Evolutionary conservation across 306 rosid genomes (phyloP).

Genomic region (Argentina anserina): DNA sequence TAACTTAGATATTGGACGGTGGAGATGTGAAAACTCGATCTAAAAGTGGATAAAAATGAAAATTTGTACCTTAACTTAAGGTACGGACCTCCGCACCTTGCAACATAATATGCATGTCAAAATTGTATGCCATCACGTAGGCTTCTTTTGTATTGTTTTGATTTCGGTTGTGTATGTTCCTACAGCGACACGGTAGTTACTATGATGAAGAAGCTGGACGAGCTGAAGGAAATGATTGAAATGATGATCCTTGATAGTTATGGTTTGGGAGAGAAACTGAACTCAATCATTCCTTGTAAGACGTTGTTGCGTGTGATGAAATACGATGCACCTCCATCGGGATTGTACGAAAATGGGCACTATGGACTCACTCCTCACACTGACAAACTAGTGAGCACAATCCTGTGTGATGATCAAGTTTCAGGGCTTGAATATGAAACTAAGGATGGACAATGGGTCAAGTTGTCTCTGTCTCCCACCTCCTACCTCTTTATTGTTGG

Average conservation of each 20-base stretch:
- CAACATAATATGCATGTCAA: not conserved
- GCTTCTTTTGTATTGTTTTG: not conserved
- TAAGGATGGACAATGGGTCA: slow-evolving; percentile 23
- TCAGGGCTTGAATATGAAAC: slow-evolving; percentile 19
- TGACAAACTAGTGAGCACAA: slow-evolving; percentile 15
- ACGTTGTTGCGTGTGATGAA: slow-evolving; percentile 12
- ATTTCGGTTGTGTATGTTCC: not conserved
- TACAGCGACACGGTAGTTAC: not conserved
- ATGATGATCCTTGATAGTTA: slow-evolving; percentile 6
- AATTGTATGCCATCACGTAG: not conserved
- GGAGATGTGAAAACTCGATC: too few species aligned
- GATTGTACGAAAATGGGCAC: not conserved
- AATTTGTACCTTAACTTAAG: too few species aligned
- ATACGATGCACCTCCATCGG: slow-evolving; percentile 11
- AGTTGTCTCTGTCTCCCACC: slow-evolving; percentile 7
- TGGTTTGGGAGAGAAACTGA: not conserved
- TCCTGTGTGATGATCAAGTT: slow-evolving; percentile 19
- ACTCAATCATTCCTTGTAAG: not conserved
- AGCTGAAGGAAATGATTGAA: not conserved
- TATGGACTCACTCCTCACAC: not conserved
- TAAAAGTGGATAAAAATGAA: too few species aligned
- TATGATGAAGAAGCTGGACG: slow-evolving; percentile 4
- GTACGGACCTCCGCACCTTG: too few species aligned
- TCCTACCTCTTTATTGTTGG: slow-evolving; percentile 18
- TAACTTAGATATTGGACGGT: too few species aligned